These are phyloP conservation scores for Erucastrum elatum DNA, from an alignment of 345 rosid species.

Conservation along the genomic window DNA sequence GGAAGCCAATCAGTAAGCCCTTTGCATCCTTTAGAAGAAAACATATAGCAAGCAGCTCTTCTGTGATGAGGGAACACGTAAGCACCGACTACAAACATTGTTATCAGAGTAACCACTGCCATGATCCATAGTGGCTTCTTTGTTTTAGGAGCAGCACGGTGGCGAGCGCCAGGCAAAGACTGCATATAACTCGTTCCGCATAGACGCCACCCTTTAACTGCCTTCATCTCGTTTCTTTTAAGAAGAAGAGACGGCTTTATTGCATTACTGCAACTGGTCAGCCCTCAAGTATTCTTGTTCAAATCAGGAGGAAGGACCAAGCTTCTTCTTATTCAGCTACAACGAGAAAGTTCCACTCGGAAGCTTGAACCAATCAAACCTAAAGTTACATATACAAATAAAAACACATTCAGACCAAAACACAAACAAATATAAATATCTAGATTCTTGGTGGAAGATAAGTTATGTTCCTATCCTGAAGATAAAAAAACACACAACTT, in stretches of 20 bases:
- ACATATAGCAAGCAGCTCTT: constrained; percentile 65
- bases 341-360: background rate
- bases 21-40: constrained; percentile 83
- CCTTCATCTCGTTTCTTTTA: constrained; percentile 31
- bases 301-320: background rate
- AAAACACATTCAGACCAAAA: background rate
- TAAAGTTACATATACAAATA: background rate
- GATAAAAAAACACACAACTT: background rate
- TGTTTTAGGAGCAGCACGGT: constrained; percentile 48
- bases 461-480: background rate
- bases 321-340: constrained; percentile 16
- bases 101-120: constrained; percentile 66
- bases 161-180: constrained; percentile 61
- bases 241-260: background rate
- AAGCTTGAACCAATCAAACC: constrained; percentile 23
- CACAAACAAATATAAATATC: background rate
- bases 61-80: constrained; percentile 82
- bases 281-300: background rate
- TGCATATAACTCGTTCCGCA: constrained; percentile 51
- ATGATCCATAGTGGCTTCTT: constrained; percentile 89
- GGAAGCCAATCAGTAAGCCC: constrained; percentile 90
- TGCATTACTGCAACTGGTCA: constrained; percentile 24
- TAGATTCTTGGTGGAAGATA: background rate
- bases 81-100: constrained; percentile 73
- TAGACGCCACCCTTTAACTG: constrained; percentile 38